Conservation (phyloP, 441 rosid genomes). For the Eruca vesicaria region DNA sequence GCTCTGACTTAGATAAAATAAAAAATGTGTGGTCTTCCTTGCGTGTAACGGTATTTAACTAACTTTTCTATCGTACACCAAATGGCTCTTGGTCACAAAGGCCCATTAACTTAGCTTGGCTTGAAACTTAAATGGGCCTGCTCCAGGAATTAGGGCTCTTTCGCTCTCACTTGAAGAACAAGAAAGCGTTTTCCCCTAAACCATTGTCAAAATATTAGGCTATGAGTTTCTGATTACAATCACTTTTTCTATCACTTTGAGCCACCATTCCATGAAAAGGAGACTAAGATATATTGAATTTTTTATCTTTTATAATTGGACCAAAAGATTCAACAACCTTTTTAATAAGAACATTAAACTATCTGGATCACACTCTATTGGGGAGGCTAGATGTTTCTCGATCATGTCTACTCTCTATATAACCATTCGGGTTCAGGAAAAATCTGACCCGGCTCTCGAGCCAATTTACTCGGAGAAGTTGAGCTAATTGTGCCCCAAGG, state of each 20-base stretch:
- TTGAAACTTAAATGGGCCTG: not conserved
- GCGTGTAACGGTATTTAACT: constrained; percentile 16
- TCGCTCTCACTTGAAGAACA: not conserved
- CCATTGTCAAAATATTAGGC: not conserved
- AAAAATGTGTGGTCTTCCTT: constrained; percentile 22
- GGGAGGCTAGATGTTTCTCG: constrained; percentile 84
- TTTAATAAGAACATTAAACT: constrained; percentile 23
- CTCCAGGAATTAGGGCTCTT: not conserved
- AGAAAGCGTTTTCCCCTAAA: not conserved
- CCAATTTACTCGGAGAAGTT: constrained; percentile 50
- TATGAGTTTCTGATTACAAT: not conserved
- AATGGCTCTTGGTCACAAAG: not conserved
- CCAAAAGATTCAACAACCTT: not conserved
- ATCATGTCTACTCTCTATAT: constrained; percentile 72
- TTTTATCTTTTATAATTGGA: not conserved
- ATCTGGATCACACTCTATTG: constrained; percentile 85
- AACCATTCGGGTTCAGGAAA: constrained; percentile 75
- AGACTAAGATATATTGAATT: not conserved
- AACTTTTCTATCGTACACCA: constrained; percentile 11
- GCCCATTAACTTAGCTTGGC: not conserved
- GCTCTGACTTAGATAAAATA: not conserved
- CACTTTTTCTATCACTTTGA: not conserved
- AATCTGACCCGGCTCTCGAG: constrained; percentile 58
- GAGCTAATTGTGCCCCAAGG: constrained; percentile 53
- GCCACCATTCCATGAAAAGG: not conserved